These are phyloP conservation scores for Giardia muris DNA, from an alignment of 208 protist species.

Conservation along the genomic window DNA sequence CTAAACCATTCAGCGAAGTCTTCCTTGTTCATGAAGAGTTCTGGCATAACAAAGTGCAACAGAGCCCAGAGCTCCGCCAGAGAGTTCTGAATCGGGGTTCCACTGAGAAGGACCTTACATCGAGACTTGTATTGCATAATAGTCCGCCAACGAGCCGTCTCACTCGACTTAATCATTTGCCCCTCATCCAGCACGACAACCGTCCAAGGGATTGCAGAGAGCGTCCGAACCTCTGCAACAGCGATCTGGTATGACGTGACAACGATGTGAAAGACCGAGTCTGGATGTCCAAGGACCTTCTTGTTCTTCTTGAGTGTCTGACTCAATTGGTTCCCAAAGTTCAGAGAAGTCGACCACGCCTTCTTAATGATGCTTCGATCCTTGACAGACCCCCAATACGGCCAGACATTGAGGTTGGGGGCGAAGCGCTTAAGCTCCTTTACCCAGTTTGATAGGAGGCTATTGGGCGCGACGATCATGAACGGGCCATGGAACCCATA, in stretches of 20 bases:
- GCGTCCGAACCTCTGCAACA: constrained; percentile 34
- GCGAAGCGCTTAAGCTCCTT: background rate
- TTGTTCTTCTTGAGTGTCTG: background rate
- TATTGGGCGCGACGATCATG: background rate
- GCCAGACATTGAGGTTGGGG: background rate
- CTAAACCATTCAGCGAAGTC: constrained; percentile 43
- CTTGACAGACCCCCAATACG: background rate
- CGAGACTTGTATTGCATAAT: constrained; percentile 48
- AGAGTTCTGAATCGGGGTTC: constrained; percentile 55
- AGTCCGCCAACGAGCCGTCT: constrained; percentile 51
- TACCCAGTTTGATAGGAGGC: background rate
- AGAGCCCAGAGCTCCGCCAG: constrained; percentile 59
- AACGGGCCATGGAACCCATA: background rate
- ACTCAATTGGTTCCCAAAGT: background rate
- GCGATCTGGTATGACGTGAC: constrained; percentile 66
- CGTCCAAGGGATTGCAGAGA: constrained; percentile 48
- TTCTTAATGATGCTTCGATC: background rate
- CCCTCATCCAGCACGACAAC: constrained; percentile 65
- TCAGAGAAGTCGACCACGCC: background rate
- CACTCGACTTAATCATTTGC: constrained; percentile 61
- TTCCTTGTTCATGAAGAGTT: constrained; percentile 51
- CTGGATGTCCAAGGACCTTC: background rate
- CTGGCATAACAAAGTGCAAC: constrained; percentile 60
- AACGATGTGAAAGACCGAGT: constrained; percentile 55
- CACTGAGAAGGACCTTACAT: constrained; percentile 55